These are phyloP conservation scores for Plectosphaerella sp. DNA, from an alignment of 2,329 filamentous ascomycete species.

Conservation along the genomic window DNA sequence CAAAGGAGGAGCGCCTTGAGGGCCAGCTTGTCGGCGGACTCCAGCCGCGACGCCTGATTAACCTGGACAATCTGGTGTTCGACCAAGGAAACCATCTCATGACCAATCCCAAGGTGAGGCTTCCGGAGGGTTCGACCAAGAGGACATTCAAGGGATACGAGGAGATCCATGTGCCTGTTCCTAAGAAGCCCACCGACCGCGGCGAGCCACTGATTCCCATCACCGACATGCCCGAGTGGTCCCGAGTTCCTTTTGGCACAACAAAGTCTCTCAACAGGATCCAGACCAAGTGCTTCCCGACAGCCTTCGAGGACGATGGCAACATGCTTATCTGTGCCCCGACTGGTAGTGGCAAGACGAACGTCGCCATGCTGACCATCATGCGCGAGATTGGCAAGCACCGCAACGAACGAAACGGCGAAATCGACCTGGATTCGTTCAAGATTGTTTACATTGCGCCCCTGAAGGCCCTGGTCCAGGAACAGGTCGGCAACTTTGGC, in stretches of 20 bases:
- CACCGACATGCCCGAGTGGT: slow-evolving; percentile 88
- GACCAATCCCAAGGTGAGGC: slow-evolving; percentile 95
- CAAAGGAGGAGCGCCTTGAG: slow-evolving; percentile 55
- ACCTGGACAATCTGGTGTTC: slow-evolving; percentile 92
- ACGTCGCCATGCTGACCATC: slow-evolving; percentile 96
- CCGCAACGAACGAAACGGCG: slow-evolving; percentile 80
- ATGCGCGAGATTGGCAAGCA: slow-evolving; percentile 96
- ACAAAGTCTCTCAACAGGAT: slow-evolving; percentile 90
- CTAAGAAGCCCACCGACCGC: slow-evolving; percentile 79
- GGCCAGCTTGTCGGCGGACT: slow-evolving; percentile 74
- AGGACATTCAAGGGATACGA: slow-evolving; percentile 97
- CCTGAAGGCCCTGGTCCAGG: slow-evolving; percentile 90
- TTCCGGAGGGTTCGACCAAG: slow-evolving; percentile 93
- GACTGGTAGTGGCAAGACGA: slow-evolving; percentile 96
- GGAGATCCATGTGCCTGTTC: slow-evolving; percentile 93
- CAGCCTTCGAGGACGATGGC: slow-evolving; percentile 88
- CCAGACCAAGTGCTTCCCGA: slow-evolving; percentile 87
- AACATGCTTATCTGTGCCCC: slow-evolving; percentile 98
- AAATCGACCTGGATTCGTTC: slow-evolving; percentile 92
- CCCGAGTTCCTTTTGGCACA: slow-evolving; percentile 76
- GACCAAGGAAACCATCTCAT: slow-evolving; percentile 98
- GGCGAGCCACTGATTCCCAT: slow-evolving; percentile 79
- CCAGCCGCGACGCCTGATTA: slow-evolving; percentile 82
- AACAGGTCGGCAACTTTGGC: slow-evolving; percentile 97
- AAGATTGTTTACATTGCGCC: slow-evolving; percentile 99